These are phyloP conservation scores for Aspergillus quadrilineatus DNA, from an alignment of 2,329 filamentous ascomycete genomes.

Conservation along the genomic window DNA sequence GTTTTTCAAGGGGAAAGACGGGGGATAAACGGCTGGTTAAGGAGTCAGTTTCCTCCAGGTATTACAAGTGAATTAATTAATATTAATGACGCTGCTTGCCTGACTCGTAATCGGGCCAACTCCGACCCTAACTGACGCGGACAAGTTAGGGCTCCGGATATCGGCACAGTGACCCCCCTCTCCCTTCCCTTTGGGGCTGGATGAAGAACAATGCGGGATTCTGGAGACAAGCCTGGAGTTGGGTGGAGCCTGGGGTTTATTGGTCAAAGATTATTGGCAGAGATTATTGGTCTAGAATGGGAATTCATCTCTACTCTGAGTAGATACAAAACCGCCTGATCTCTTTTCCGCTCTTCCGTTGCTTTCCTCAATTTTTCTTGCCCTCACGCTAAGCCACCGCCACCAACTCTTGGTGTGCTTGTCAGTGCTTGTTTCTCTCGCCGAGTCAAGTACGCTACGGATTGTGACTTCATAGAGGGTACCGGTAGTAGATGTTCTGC, in stretches of 20 bases:
- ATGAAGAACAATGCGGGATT: background rate
- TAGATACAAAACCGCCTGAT: background rate
- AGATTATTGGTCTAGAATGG: background rate
- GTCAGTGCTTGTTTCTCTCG: background rate
- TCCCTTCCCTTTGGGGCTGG: background rate
- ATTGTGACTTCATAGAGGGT: too few species aligned
- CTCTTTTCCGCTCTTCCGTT: background rate
- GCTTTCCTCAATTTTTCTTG: background rate
- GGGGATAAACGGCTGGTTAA: too few species aligned
- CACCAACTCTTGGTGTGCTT: constrained; percentile 2
- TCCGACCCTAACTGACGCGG: background rate
- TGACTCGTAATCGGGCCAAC: background rate
- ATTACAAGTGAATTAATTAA: too few species aligned
- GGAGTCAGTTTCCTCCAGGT: too few species aligned
- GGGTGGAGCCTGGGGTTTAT: background rate
- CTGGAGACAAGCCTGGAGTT: background rate
- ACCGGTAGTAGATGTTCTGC: too few species aligned
- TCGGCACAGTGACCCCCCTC: background rate
- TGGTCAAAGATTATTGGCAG: too few species aligned
- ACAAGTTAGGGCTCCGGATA: background rate
- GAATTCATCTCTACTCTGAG: background rate
- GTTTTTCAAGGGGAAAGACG: too few species aligned
- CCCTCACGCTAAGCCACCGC: background rate
- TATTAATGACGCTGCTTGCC: too few species aligned
- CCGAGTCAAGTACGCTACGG: background rate